Evolutionary conservation across 345 rosid species (phyloP), one percentile per base, ranked within the genome.

Genomic region (Tarenaya hassleriana): DNA sequence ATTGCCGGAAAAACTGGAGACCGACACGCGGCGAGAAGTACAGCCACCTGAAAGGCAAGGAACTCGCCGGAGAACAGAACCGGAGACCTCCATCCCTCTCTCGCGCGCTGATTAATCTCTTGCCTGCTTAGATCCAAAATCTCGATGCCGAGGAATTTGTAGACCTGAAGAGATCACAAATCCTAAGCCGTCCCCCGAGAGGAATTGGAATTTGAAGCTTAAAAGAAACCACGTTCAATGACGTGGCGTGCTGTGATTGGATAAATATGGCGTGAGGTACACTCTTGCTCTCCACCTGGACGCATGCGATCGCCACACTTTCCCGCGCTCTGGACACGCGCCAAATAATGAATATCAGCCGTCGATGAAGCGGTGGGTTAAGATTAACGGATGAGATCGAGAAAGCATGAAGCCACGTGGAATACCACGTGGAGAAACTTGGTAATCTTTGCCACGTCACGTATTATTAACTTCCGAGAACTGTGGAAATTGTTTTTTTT

Each of bases 291-390:
- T 29, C 20, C 70, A 43, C 51, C 20, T 47, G 65, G 35, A 8
- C 17, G 41, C 77, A 50, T 56, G 54, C 43, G 80, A 49, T 33
- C 0, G 54, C 69, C 84, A 70, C 77, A 60, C 68, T 56, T 59
- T 38, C 46, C 45, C 54, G 34, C 50, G 45, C 43, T 53, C 10
- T 21, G 0, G 62, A 45, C 80, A 68, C 63, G 63, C 63, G 68
- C 51, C 43, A 20, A 0, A 0, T 0, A 19, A 47, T 59, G 21
- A 19, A 52, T 53, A 42, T 34, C 1, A 17, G 18, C 61, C 61
- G 60, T 53, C 33, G 37, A 34, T 41, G 29, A 2, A 5, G 29
- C 29, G 29, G 29, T 24, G 29, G 29, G 12, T 15, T 1, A 12
- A 0, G 10, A 65, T 18, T 37, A 3, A 63, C 56, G 68, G 62